These are phyloP conservation scores for Zychaea mexicana DNA, from an alignment of 371 early-diverging fungal species.

Conservation along the genomic window DNA sequence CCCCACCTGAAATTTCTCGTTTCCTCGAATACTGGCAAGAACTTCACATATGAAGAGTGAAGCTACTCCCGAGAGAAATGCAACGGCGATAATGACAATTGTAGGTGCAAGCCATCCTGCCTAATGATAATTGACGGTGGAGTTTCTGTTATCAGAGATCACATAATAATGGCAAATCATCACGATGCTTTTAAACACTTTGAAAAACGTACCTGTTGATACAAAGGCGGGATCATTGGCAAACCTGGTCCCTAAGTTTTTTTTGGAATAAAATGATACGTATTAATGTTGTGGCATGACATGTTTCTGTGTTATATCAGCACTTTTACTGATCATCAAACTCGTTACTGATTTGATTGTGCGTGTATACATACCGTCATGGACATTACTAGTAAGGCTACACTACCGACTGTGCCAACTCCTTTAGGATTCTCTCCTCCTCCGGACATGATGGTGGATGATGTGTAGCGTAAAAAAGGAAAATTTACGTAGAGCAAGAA, in stretches of 20 bases:
- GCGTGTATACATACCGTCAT: slow-evolving; percentile 34
- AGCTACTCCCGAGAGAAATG: slow-evolving; percentile 51
- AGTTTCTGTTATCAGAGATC: not conserved
- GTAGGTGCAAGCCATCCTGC: slow-evolving; percentile 48
- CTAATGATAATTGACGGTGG: no score
- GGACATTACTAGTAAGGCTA: slow-evolving; percentile 44
- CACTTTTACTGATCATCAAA: no score
- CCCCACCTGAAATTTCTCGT: slow-evolving; percentile 62
- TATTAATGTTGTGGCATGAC: no score
- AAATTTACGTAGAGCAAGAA: not conserved
- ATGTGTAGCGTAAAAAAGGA: not conserved
- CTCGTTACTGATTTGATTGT: not conserved
- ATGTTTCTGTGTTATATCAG: no score
- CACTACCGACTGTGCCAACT: slow-evolving; percentile 40
- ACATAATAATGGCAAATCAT: not conserved
- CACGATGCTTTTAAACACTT: no score
- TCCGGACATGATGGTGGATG: not conserved
- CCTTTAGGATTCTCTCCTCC: slow-evolving; percentile 19
- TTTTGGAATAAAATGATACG: not conserved
- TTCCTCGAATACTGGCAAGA: slow-evolving; percentile 78
- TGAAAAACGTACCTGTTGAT: slow-evolving; percentile 43
- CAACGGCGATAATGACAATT: slow-evolving; percentile 44
- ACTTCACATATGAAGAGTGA: slow-evolving; percentile 79
- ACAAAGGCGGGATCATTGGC: slow-evolving; percentile 46
- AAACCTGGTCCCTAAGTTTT: slow-evolving; percentile 48